Base-by-base conservation (phyloP, 345 rosid genomes). In the Carallia pectinifolia region DNA sequence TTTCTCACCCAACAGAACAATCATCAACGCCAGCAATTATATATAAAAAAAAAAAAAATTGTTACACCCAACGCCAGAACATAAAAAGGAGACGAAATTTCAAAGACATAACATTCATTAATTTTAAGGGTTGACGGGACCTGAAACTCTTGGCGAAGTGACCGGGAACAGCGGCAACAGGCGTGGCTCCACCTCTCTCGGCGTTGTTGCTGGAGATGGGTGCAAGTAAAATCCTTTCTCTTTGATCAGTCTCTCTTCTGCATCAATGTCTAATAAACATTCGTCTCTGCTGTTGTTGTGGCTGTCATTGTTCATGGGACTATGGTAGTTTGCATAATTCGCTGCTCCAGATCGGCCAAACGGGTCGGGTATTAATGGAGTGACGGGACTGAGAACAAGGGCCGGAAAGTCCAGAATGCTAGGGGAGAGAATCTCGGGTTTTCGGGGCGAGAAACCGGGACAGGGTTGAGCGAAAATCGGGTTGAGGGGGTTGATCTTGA, bases 331-430 rank as follows among this genome's bases (percentile, higher is more conserved):
- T 6, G 38, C 12, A 58, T 52, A 81, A 58, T 77, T 80, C 0
- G 77, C 73, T 4, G 80, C 19, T 29, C 85, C 91, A 69, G 97
- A 84, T 69, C 97, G 89, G 77, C 80, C 79, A 81, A 95, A 95
- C 61, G 99, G 99, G 86, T 92, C 97, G 64, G 90, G 89, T 74
- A 74, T 85, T n/a, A 95, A 76, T 31, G 98, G 99, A 6, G 99
- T 95, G 58, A 92, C 97, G 2, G 99, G 99, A 69, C 98, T 92
- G 66, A 90, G 88, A 5, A 78, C 89, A 15, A 95, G 86, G 33
- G 97, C 69, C 2, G 97, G 97, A 75, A 95, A 90, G 63, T 95
- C 98, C 23, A 95, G 89, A 27, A 92, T 84, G 83, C 97, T 92
- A 0, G 99, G 99, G 0, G 99, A 95, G 23, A 92, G 84, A 78